phyloP scores from a whole-genome alignment of 2,329 filamentous ascomycete species.

The Pseudogymnoascus sp. region DNA sequence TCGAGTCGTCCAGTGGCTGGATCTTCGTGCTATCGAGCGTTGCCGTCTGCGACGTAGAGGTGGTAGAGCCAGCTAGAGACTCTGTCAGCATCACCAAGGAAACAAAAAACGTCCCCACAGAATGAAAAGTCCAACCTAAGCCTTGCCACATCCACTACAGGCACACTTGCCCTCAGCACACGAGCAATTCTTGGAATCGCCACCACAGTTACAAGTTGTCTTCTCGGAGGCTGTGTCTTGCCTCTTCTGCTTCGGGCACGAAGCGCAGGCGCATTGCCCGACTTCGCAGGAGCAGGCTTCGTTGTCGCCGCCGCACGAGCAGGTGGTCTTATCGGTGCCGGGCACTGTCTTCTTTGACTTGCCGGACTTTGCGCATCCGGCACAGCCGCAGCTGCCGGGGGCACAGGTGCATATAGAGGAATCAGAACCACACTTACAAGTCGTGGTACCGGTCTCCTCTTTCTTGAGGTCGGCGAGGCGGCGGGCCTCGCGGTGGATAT shows the following conservation, averaged over 20 bases:
- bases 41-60: constrained; percentile 16
- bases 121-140: constrained; percentile 15
- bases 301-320: constrained; percentile 30
- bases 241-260: constrained; percentile 28
- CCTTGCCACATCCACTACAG: background rate
- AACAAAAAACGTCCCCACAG: constrained; percentile 14
- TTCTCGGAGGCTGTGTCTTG: constrained; percentile 32
- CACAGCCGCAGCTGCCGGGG: constrained; percentile 32
- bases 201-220: constrained; percentile 34
- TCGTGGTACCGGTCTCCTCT: constrained; percentile 45
- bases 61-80: constrained; percentile 17
- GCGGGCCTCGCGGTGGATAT: constrained; percentile 86
- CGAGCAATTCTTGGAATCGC: constrained; percentile 30
- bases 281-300: constrained; percentile 29
- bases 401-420: constrained; percentile 30
- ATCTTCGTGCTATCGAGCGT: constrained; percentile 22
- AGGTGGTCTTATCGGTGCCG: constrained; percentile 32
- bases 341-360: constrained; percentile 28
- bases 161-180: constrained; percentile 32
- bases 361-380: constrained; percentile 32
- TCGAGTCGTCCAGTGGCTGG: constrained; percentile 19
- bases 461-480: constrained; percentile 85
- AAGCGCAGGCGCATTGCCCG: constrained; percentile 30
- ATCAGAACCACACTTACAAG: constrained; percentile 29
- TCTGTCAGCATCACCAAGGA: constrained; percentile 15